Base-by-base conservation (phyloP, 768 basidiomycete genomes). In the Rhizopogon vesiculosus region DNA sequence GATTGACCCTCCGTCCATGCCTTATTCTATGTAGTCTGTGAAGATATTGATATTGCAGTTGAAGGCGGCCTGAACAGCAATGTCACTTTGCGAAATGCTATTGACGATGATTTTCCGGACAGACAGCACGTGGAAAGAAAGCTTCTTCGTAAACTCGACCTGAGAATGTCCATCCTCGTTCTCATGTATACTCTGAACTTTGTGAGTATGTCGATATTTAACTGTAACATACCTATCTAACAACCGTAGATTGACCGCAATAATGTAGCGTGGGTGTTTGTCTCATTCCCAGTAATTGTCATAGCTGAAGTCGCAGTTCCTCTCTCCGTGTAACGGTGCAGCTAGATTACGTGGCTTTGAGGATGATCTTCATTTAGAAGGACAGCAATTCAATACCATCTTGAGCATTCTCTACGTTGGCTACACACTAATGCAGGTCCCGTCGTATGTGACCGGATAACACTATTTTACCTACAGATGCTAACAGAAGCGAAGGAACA, bases 341-440 rank as follows among this genome's bases (percentile, higher is more conserved):
- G 89, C 88, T 33, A 77, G 89, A 52, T 72, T 90, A 41, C 77
- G 81, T 35, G 89, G 89, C 0, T 86, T 91, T 51, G 85, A 88
- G 63, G 72, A 75, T 46, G 88, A 22, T 67, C 76, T 91, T 29
- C 70, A 79, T 38, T 73, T 90, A 16, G 69, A 78, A 59, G 84
- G 81, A 40, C 70, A 76, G 51, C 76, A 90, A 61, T 91, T 89
- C 64, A 78, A 83, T 10, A 84, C 86, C 0, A 68, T 90, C 13
- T 69, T 91, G 42, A 85, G 85, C 42, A 80, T 86, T 50, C 75
- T 87, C 46, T 87, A 86, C 59, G 74, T 86, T 33, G 87, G 86
- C 13, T 90, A 90, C 64, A 86, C 86, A 56, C 68, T 88, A 40
- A 89, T 89, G 87, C 89, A 91, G 66, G 78, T 90, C 52, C 88